Conservation (phyloP, 192 early-diverging fungal genomes). For the Backusella tarrabulga region DNA sequence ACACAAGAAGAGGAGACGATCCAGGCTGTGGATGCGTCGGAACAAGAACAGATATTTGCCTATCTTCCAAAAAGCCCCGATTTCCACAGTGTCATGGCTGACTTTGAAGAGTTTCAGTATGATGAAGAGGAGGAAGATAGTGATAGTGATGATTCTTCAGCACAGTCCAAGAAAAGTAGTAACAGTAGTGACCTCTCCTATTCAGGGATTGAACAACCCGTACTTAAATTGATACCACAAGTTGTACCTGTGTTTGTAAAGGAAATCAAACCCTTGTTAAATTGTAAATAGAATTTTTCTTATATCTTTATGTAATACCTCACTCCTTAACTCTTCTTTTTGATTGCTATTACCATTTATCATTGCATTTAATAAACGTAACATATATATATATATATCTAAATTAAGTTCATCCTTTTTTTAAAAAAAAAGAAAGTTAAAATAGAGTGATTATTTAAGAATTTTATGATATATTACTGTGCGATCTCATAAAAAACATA, state of each 20-base stretch:
- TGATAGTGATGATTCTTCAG: background rate
- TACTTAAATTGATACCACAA: slow-evolving; percentile 5
- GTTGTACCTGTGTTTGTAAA: slow-evolving; percentile 11
- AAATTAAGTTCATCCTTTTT: no score
- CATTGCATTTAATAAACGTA: no score
- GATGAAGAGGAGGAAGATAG: background rate
- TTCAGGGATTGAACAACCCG: slow-evolving; percentile 1
- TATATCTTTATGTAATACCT: no score
- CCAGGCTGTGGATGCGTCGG: background rate
- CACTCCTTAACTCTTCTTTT: no score
- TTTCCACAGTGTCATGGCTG: background rate
- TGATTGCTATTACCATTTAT: no score
- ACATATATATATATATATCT: background rate
- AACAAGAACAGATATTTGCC: background rate
- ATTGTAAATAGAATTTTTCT: background rate
- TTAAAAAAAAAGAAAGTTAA: no score
- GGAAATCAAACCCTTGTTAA: background rate
- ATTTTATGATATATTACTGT: no score
- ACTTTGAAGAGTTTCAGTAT: slow-evolving; percentile 6
- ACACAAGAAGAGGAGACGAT: background rate
- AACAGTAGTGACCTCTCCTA: slow-evolving; percentile 1
- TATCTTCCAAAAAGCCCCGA: slow-evolving; percentile 1
- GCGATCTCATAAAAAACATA: no score
- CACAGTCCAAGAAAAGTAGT: background rate
- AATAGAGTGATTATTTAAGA: no score